Evolutionary conservation across 2,329 filamentous ascomycete genomes (phyloP).

Genomic region (Fusarium longipes): DNA sequence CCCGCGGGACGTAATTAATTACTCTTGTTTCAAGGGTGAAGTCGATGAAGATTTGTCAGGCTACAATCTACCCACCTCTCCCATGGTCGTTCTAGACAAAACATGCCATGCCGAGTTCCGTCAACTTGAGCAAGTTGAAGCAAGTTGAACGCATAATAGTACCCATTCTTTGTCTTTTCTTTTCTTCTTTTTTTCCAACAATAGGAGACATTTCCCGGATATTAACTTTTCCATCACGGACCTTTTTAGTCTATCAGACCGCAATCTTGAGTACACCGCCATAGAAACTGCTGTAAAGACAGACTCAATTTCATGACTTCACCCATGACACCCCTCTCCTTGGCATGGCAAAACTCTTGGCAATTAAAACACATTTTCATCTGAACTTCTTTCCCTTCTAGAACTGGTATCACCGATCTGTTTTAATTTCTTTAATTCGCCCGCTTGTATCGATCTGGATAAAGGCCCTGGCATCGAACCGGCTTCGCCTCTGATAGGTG

Average conservation of each 20-base stretch:
- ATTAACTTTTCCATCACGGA: neutral
- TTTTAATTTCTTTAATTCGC: constrained; percentile 18
- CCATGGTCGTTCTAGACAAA: neutral
- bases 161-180: neutral
- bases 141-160: neutral
- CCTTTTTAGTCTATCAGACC: neutral
- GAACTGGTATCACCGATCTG: constrained; percentile 2
- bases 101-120: constrained; percentile 9
- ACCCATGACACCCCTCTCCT: neutral
- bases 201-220: neutral
- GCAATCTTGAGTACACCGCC: neutral
- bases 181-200: neutral
- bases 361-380: neutral
- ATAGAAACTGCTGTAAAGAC: neutral
- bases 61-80: neutral
- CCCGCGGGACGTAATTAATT: neutral
- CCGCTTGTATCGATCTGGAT: constrained; percentile 23
- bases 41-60: neutral
- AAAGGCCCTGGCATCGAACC: neutral
- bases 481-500: neutral
- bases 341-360: constrained; percentile 1
- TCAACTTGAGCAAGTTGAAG: neutral
- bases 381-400: neutral
- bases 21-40: constrained; percentile 13
- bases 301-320: neutral